A percentile compares a stretch with the other conserved stretches of the same genome.
Evolutionary conservation across 2,329 filamentous ascomycete species (phyloP).

Genomic region (Dactylellina sp.): DNA sequence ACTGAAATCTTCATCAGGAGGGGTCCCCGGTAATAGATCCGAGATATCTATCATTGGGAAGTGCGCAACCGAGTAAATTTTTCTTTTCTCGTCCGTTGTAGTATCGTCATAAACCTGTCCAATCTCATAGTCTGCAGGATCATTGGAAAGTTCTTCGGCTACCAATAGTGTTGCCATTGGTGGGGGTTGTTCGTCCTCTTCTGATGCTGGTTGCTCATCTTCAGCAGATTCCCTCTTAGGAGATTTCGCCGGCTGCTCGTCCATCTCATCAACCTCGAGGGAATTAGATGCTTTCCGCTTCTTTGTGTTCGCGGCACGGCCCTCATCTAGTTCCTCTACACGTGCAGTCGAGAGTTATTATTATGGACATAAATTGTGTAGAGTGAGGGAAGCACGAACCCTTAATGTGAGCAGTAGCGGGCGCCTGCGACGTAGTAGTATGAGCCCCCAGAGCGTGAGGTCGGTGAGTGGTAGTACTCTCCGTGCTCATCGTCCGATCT

Average conservation of each 20-base stretch:
- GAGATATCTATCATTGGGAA: conserved; percentile 85
- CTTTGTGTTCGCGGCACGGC: conserved; percentile 58
- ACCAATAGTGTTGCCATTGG: conserved; percentile 58
- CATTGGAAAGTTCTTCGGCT: conserved; percentile 66
- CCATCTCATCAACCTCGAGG: conserved; percentile 52
- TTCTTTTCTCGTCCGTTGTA: conserved; percentile 84
- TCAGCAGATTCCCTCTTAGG: conserved; percentile 56
- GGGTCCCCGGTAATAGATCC: conserved; percentile 86
- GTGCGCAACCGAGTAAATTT: conserved; percentile 85
- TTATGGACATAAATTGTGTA: background rate
- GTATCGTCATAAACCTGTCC: conserved; percentile 78
- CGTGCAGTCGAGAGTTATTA: background rate
- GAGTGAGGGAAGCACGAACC: conserved; percentile 40
- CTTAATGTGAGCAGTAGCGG: conserved; percentile 57
- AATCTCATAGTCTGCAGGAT: conserved; percentile 95
- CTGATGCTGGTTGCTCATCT: conserved; percentile 57
- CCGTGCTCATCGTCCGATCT: conserved; percentile 57
- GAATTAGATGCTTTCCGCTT: conserved; percentile 58
- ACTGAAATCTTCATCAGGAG: conserved; percentile 95
- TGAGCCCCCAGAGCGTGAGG: conserved; percentile 60
- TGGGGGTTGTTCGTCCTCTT: conserved; percentile 58
- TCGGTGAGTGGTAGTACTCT: conserved; percentile 58
- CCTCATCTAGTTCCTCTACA: conserved; percentile 49
- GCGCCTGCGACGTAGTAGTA: conserved; percentile 57
- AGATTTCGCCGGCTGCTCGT: conserved; percentile 54